phyloP scores from a whole-genome alignment of 345 rosid species.

The Ceriops zippeliana region DNA sequence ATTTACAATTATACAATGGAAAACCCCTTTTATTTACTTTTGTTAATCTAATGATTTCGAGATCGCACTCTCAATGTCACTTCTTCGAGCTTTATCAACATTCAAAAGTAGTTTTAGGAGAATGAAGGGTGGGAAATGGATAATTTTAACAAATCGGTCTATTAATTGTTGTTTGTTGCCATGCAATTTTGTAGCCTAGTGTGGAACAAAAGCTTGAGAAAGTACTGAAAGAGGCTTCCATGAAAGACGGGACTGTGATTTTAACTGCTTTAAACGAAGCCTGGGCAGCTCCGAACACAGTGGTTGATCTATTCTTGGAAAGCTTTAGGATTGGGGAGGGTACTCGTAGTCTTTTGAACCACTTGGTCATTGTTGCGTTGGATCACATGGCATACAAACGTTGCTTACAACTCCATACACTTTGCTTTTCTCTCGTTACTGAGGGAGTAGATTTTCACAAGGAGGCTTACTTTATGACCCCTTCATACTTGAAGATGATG shows the following conservation, averaged over 20 bases:
- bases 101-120: no score
- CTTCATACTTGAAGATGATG: conserved; percentile 80
- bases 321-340: conserved; percentile 67
- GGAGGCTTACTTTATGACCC: conserved; percentile 87
- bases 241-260: conserved; percentile 54
- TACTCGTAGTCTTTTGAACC: conserved; percentile 58
- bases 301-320: conserved; percentile 67
- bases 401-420: conserved; percentile 49
- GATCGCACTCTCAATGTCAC: no score
- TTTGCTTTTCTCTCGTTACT: conserved; percentile 71
- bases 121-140: no score
- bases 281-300: conserved; percentile 67
- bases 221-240: conserved; percentile 59
- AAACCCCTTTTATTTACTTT: no score
- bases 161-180: no score
- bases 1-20: no score
- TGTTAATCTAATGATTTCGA: no score
- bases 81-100: no score
- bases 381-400: conserved; percentile 64
- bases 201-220: conserved; percentile 51
- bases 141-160: no score
- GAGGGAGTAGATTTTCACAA: conserved; percentile 60
- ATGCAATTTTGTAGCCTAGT: background rate
- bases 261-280: conserved; percentile 80
- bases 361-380: conserved; percentile 69